phyloP scores from a whole-genome alignment of 352 stramenopile genomes.

The Phytophthora citricola region DNA sequence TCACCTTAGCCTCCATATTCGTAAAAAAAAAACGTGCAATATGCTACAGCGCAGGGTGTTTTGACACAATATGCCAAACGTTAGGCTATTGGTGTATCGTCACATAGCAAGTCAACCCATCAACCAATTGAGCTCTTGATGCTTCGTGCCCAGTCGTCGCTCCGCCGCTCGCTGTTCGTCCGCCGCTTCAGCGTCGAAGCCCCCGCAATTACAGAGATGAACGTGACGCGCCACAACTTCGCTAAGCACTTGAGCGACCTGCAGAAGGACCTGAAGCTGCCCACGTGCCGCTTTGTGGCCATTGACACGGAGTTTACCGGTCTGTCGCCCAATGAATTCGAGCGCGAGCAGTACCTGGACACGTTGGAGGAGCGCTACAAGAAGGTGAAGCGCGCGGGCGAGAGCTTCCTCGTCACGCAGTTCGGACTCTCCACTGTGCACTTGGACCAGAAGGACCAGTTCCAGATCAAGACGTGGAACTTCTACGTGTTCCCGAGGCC shows the following conservation, averaged over 20 bases:
- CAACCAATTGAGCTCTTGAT: conserved; percentile 18
- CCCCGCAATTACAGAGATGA: conserved; percentile 46
- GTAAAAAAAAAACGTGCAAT: neutral
- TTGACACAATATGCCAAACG: neutral
- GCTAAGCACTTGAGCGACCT: conserved; percentile 59
- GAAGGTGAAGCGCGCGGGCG: conserved; percentile 75
- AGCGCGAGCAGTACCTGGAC: conserved; percentile 74
- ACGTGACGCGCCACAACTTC: conserved; percentile 88
- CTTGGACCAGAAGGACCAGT: conserved; percentile 58
- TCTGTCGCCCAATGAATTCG: conserved; percentile 67
- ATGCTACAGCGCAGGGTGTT: neutral
- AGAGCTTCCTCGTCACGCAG: conserved; percentile 87
- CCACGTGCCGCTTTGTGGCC: conserved; percentile 75
- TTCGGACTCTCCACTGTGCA: conserved; percentile 84
- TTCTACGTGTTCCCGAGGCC: conserved; percentile 86
- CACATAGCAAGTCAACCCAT: neutral
- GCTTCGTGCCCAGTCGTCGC: conserved; percentile 39
- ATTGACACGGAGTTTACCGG: conserved; percentile 90
- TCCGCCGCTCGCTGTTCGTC: conserved; percentile 31
- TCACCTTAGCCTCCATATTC: conserved; percentile 37
- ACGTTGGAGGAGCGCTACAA: conserved; percentile 80
- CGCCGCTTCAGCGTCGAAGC: conserved; percentile 18
- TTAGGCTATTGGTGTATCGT: conserved; percentile 7
- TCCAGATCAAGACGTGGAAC: conserved; percentile 85
- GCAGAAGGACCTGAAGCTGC: conserved; percentile 61